These are phyloP conservation scores for Hydnomerulius pinastri DNA, from an alignment of 768 basidiomycete genomes.

Conservation along the genomic window DNA sequence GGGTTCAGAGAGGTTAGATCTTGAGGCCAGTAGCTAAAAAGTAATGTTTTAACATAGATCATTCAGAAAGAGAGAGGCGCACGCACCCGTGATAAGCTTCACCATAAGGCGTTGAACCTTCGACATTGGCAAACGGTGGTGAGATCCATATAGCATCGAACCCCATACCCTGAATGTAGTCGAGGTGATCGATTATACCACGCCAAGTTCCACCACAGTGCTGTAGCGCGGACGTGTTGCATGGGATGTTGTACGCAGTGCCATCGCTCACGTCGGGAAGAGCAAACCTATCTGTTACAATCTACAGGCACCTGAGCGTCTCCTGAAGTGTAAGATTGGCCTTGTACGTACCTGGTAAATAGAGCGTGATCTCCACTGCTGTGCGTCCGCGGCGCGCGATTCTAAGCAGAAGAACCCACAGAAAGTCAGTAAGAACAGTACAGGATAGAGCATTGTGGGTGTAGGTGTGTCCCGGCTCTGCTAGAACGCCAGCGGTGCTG, in stretches of 20 bases:
- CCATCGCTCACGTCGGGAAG: slow-evolving; percentile 38
- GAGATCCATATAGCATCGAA: slow-evolving; percentile 64
- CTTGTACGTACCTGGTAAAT: slow-evolving; percentile 50
- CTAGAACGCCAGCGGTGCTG: slow-evolving; percentile 4
- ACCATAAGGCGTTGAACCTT: slow-evolving; percentile 49
- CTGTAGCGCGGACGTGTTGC: slow-evolving; percentile 46
- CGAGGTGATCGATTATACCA: slow-evolving; percentile 53
- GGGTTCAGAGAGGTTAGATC: slow-evolving; percentile 50
- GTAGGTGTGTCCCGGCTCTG: not conserved
- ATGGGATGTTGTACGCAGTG: slow-evolving; percentile 35
- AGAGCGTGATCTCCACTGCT: slow-evolving; percentile 52
- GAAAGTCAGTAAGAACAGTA: slow-evolving; percentile 13
- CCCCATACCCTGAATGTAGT: slow-evolving; percentile 65
- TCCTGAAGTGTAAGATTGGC: not conserved
- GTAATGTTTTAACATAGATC: not conserved
- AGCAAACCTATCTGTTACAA: slow-evolving; percentile 65
- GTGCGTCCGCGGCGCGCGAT: slow-evolving; percentile 39
- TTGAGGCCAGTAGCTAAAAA: slow-evolving; percentile 50
- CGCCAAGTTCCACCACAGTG: slow-evolving; percentile 64
- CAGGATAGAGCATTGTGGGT: slow-evolving; percentile 9
- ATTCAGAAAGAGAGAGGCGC: not conserved
- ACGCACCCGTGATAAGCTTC: slow-evolving; percentile 58
- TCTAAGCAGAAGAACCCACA: slow-evolving; percentile 3
- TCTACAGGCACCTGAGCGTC: slow-evolving; percentile 22
- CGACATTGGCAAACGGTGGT: slow-evolving; percentile 52